Evolutionary conservation across 129 eudicot species (phyloP).

Genomic region (Helianthus tuberosus): DNA sequence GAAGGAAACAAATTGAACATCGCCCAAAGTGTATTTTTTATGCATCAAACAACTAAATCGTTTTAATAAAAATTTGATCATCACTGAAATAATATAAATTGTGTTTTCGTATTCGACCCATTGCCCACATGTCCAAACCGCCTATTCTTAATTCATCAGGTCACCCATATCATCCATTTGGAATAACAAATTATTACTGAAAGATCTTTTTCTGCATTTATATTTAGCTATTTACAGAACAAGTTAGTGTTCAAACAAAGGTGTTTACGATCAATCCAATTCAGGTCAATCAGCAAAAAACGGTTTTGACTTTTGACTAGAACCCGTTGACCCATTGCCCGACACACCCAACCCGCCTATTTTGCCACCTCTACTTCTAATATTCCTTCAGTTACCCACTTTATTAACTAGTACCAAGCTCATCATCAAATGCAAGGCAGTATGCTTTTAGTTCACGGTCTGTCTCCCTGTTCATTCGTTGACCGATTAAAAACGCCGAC

Average conservation of each 20-base stretch:
- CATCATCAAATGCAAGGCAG: conserved; percentile 97
- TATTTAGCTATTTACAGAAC: neutral
- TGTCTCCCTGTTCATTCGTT: conserved; percentile 98
- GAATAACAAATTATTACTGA: neutral
- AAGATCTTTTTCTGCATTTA: neutral
- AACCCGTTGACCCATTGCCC: conserved; percentile 3
- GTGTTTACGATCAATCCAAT: neutral
- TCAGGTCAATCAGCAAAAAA: neutral
- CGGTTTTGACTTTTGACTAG: neutral
- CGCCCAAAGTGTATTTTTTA: neutral
- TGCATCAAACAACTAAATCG: neutral
- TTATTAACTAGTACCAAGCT: conserved; percentile 56
- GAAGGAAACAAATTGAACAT: neutral
- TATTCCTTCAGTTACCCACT: conserved; percentile 32
- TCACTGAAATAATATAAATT: neutral
- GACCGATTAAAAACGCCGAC: conserved; percentile 96
- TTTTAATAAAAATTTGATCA: neutral
- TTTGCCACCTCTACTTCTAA: conserved; percentile 15
- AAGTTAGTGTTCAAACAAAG: neutral
- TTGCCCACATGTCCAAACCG: conserved; percentile 6
- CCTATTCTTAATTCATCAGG: neutral
- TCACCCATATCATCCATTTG: neutral
- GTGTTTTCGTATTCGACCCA: neutral
- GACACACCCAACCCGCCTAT: neutral
- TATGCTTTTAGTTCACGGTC: conserved; percentile 97